Conservation (phyloP, 1,139 yeast genomes). For the Kluyveromyces sp. region DNA sequence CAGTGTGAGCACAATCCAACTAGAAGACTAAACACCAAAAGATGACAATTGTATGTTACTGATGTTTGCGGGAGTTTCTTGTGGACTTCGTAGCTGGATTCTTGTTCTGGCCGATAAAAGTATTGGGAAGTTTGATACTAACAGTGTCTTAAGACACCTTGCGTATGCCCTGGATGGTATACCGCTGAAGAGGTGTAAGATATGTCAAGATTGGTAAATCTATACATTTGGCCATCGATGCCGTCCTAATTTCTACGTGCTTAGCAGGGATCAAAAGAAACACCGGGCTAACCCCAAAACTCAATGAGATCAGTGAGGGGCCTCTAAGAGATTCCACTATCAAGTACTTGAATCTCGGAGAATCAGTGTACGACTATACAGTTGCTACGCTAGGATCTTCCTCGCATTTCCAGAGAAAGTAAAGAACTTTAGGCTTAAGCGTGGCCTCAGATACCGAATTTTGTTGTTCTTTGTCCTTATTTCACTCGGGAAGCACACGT, state of each 20-base stretch:
- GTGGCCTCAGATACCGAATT: neutral
- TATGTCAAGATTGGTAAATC: constrained; percentile 45
- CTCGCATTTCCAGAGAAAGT: constrained; percentile 62
- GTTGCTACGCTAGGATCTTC: constrained; percentile 69
- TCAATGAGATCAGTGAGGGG: constrained; percentile 36
- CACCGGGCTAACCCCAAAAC: constrained; percentile 64
- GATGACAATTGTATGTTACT: constrained; percentile 4
- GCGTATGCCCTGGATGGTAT: neutral
- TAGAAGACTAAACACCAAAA: neutral
- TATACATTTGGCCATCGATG: constrained; percentile 65
- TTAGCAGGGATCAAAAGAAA: constrained; percentile 86
- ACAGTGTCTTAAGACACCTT: neutral
- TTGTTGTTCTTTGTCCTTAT: no score
- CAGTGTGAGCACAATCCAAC: neutral
- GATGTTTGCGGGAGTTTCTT: neutral
- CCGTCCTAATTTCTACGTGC: constrained; percentile 70
- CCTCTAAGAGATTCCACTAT: constrained; percentile 53
- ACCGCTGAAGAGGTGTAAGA: neutral
- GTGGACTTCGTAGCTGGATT: neutral
- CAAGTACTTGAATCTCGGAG: constrained; percentile 80
- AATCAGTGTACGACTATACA: constrained; percentile 65
- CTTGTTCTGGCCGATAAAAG: neutral
- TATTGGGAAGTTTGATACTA: neutral
- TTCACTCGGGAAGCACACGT: neutral
- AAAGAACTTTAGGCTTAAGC: constrained; percentile 5